phyloP scores from a whole-genome alignment of 2,329 filamentous ascomycete species.

The Colletotrichum lini region DNA sequence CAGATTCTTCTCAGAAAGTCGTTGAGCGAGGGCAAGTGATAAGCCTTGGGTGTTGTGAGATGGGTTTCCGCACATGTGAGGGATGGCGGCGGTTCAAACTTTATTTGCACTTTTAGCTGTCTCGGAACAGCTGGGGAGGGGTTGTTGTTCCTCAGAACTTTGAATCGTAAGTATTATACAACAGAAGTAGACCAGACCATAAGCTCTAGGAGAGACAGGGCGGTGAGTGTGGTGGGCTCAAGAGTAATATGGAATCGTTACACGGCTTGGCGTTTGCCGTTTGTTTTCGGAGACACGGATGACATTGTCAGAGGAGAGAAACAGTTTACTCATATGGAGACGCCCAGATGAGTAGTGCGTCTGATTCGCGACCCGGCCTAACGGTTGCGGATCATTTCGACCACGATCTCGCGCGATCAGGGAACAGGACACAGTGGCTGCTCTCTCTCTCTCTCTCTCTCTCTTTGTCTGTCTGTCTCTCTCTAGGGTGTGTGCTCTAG shows the following conservation, averaged over 20 bases:
- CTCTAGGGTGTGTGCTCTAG: no score
- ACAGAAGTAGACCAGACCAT: neutral
- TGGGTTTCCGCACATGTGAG: neutral
- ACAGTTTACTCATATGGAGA: neutral
- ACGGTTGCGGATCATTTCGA: neutral
- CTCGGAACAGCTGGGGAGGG: neutral
- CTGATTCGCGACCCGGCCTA: neutral
- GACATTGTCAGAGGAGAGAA: neutral
- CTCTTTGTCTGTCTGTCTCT: no score
- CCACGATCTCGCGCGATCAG: neutral
- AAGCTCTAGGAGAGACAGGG: neutral
- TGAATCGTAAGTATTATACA: neutral
- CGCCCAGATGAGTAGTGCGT: neutral
- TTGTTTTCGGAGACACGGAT: neutral
- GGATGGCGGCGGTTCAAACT: neutral
- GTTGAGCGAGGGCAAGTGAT: no score
- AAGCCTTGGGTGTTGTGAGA: neutral
- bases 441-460: no score
- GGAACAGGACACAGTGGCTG: neutral
- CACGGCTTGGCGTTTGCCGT: no score
- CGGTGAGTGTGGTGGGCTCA: neutral
- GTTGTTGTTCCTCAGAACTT: no score
- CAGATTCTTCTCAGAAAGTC: slow-evolving; percentile 4
- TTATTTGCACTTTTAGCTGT: neutral
- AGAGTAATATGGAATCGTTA: neutral